Evolutionary conservation across 306 rosid species (phyloP).

Genomic region (Inga leiocalycina): DNA sequence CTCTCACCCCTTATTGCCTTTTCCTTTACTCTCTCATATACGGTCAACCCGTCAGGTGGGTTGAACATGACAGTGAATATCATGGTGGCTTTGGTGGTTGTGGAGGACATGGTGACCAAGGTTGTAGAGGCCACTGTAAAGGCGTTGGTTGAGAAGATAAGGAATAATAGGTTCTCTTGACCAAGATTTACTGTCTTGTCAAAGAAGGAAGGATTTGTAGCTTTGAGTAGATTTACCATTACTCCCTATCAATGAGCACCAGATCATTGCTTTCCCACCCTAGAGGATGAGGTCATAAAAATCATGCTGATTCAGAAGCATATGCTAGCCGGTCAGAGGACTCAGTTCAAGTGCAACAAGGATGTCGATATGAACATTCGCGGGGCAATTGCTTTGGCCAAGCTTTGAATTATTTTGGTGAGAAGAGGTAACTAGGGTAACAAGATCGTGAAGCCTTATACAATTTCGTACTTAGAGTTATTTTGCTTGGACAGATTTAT

Average conservation of each 20-base stretch:
- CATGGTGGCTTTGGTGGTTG: constrained; percentile 12
- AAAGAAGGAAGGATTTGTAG: background rate
- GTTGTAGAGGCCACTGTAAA: background rate
- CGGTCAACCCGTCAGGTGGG: background rate
- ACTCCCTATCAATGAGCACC: constrained; percentile 12
- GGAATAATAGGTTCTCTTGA: constrained; percentile 2
- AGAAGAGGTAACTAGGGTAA: constrained; percentile 70
- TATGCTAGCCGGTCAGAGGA: constrained; percentile 1
- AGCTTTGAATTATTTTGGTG: constrained; percentile 60
- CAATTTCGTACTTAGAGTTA: constrained; percentile 44
- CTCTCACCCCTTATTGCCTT: too few species aligned
- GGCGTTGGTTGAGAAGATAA: background rate
- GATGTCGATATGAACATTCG: constrained; percentile 30
- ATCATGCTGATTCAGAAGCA: constrained; percentile 67
- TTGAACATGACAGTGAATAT: background rate
- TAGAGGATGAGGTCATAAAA: constrained; percentile 73
- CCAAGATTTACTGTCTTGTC: background rate
- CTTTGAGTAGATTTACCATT: constrained; percentile 9
- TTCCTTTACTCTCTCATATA: too few species aligned
- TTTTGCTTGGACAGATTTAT: background rate
- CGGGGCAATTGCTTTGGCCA: background rate
- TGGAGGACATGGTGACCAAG: background rate
- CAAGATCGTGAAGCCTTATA: constrained; percentile 67
- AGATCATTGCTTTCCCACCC: constrained; percentile 51
- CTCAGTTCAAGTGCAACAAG: constrained; percentile 53